Evolutionary conservation across 306 rosid species (phyloP).

Genomic region (Ochetophila trinervis): DNA sequence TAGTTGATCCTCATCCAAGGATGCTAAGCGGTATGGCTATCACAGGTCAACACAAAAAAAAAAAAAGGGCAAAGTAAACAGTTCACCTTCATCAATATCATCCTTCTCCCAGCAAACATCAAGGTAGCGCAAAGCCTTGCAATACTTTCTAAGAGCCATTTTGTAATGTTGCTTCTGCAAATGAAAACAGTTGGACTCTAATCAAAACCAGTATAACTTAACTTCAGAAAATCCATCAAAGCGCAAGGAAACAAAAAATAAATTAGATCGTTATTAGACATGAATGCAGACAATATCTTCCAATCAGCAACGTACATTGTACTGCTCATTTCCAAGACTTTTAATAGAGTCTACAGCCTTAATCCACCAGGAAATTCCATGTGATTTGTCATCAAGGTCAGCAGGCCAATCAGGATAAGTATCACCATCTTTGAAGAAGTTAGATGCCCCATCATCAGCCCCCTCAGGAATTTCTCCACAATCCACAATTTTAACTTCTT

Average conservation of each 20-base stretch:
- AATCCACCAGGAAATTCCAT: slow-evolving; percentile 70
- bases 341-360: slow-evolving; percentile 57
- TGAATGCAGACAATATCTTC: slow-evolving; percentile 2
- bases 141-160: slow-evolving; percentile 73
- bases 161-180: slow-evolving; percentile 69
- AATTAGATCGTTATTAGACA: too few relatives aligned
- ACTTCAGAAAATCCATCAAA: too few relatives aligned
- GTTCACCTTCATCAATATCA: slow-evolving; percentile 61
- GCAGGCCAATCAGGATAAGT: slow-evolving; percentile 66
- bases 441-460: slow-evolving; percentile 51
- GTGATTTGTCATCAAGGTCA: slow-evolving; percentile 53
- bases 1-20: neutral
- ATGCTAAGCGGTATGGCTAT: slow-evolving; percentile 6
- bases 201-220: neutral
- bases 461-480: slow-evolving; percentile 69
- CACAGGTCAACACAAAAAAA: too few relatives aligned
- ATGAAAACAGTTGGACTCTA: neutral
- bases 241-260: too few relatives aligned
- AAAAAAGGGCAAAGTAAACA: neutral
- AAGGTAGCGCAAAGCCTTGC: slow-evolving; percentile 65
- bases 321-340: slow-evolving; percentile 60
- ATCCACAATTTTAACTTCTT: slow-evolving; percentile 45
- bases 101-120: slow-evolving; percentile 84
- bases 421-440: slow-evolving; percentile 75
- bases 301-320: slow-evolving; percentile 41